Conservation (phyloP, 164 flowering plant genomes). For the Amborella trichopoda region DNA sequence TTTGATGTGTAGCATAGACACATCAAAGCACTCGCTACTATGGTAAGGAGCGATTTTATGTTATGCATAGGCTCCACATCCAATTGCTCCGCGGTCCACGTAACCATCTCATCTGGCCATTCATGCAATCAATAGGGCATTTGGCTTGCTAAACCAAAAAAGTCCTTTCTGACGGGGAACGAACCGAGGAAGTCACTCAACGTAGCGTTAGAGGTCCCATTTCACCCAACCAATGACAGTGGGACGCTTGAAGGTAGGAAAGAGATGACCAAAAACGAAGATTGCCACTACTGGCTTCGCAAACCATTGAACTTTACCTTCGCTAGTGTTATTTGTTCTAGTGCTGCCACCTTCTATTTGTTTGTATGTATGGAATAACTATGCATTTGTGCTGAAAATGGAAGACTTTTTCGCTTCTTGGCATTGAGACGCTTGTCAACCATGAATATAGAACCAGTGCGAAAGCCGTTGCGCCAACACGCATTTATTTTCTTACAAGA, state of each 20-base stretch:
- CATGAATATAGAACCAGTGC: too few relatives aligned
- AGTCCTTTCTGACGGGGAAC: not conserved
- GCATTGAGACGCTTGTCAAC: not conserved
- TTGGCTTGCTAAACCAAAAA: not conserved
- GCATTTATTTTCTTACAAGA: too few relatives aligned
- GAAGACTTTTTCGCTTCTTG: not conserved
- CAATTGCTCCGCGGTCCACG: too few relatives aligned
- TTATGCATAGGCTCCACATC: too few relatives aligned
- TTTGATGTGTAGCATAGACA: too few relatives aligned
- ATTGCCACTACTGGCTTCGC: not conserved
- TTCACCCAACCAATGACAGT: not conserved
- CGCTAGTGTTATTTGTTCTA: not conserved
- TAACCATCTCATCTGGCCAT: not conserved
- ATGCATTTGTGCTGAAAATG: not conserved
- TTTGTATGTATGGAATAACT: slow-evolving; percentile 1
- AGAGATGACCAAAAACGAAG: not conserved
- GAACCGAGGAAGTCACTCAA: not conserved
- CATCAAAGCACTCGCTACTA: too few relatives aligned
- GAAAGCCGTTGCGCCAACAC: too few relatives aligned
- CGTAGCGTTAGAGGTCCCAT: not conserved
- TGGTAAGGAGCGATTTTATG: too few relatives aligned
- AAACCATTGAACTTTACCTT: not conserved
- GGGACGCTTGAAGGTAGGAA: not conserved
- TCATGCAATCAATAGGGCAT: not conserved
- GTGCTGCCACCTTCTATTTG: too few relatives aligned